A percentile compares a stretch with the other conserved stretches of the same genome.
Conservation (phyloP, 768 basidiomycete species). For the Suillus weaverae region DNA sequence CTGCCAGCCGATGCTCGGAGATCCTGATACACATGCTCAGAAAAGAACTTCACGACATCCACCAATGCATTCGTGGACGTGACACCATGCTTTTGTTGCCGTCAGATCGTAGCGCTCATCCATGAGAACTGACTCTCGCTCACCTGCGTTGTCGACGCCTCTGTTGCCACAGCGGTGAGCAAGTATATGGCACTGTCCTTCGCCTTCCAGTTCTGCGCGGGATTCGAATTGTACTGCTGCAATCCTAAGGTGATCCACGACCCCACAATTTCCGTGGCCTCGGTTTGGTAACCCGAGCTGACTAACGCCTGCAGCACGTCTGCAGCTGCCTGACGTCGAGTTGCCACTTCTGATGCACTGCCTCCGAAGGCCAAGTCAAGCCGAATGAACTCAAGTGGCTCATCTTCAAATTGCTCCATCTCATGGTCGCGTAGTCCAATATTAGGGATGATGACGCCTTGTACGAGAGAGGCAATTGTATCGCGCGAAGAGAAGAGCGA, state of each 20-base stretch:
- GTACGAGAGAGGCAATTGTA: slow-evolving; percentile 78
- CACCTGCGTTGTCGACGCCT: slow-evolving; percentile 84
- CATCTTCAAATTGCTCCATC: slow-evolving; percentile 95
- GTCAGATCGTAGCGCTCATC: slow-evolving; percentile 2
- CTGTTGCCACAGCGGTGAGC: slow-evolving; percentile 89
- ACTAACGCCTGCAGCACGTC: slow-evolving; percentile 95
- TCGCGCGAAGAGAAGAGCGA: slow-evolving; percentile 78
- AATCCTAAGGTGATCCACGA: slow-evolving; percentile 82
- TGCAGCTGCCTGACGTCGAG: slow-evolving; percentile 88
- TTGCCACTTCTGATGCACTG: slow-evolving; percentile 65
- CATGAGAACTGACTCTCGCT: slow-evolving; percentile 17
- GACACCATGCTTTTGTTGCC: slow-evolving; percentile 70
- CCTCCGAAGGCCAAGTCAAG: slow-evolving; percentile 69
- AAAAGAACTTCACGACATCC: slow-evolving; percentile 95
- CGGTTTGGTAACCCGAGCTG: slow-evolving; percentile 72
- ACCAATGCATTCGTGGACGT: slow-evolving; percentile 91
- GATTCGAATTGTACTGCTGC: slow-evolving; percentile 62
- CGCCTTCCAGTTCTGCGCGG: slow-evolving; percentile 72
- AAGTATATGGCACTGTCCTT: slow-evolving; percentile 95
- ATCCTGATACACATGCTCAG: slow-evolving; percentile 86
- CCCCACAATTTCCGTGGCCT: slow-evolving; percentile 86
- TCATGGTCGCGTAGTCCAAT: slow-evolving; percentile 86
- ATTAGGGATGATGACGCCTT: slow-evolving; percentile 94
- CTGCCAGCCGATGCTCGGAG: slow-evolving; percentile 65
- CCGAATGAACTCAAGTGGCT: slow-evolving; percentile 92